Evolutionary conservation across 176 grass and related monocot species (phyloP).

Genomic region (Coix lacrymajobi): DNA sequence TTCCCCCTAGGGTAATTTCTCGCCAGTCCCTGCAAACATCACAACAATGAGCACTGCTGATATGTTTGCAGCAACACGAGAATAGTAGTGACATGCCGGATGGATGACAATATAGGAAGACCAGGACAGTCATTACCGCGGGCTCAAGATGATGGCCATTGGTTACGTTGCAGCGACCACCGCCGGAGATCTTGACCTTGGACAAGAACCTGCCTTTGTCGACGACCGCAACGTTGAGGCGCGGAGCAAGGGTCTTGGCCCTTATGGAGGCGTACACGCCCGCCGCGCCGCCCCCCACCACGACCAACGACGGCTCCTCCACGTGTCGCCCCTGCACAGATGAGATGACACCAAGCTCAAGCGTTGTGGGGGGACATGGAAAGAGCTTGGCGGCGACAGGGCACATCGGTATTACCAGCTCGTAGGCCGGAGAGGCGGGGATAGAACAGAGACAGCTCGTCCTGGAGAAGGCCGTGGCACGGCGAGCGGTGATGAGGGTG

Average conservation of each 20-base stretch:
- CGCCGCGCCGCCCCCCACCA: slow-evolving; percentile 84
- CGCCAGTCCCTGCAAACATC: slow-evolving; percentile 38
- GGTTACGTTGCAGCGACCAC: slow-evolving; percentile 91
- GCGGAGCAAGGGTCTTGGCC: slow-evolving; percentile 64
- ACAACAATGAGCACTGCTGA: background rate
- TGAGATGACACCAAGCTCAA: background rate
- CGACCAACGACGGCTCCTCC: slow-evolving; percentile 48
- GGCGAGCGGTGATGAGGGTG: slow-evolving; percentile 24
- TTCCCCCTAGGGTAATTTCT: slow-evolving; percentile 87
- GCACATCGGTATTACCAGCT: slow-evolving; percentile 23
- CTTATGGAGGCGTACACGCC: slow-evolving; percentile 88
- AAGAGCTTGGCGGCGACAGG: background rate
- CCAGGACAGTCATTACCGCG: slow-evolving; percentile 5
- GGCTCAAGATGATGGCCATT: slow-evolving; percentile 78
- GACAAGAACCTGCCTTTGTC: slow-evolving; percentile 88
- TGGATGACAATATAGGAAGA: background rate
- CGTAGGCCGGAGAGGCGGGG: background rate
- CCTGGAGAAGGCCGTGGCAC: slow-evolving; percentile 8
- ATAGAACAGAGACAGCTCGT: background rate
- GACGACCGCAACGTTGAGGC: slow-evolving; percentile 65
- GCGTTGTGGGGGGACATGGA: background rate
- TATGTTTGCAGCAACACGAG: background rate
- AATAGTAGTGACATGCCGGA: background rate
- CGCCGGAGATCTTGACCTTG: slow-evolving; percentile 93
- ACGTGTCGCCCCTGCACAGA: background rate